A percentile compares a stretch with the other conserved stretches of the same genome.
phyloP scores from a whole-genome alignment of 2,329 filamentous ascomycete species.

The Aspergillus carbonarius region DNA sequence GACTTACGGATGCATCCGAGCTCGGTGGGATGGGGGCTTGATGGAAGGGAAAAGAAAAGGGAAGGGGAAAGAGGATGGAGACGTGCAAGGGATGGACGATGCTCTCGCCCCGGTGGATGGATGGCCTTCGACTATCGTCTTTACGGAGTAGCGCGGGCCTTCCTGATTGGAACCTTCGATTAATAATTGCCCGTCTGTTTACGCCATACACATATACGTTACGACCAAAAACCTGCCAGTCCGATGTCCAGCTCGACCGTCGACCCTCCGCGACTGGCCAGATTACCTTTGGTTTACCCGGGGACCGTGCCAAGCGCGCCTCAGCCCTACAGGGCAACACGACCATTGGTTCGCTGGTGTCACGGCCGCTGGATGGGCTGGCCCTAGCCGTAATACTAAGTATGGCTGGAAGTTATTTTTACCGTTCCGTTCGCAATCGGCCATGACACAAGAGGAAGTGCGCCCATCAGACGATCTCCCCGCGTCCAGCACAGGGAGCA shows the following conservation, averaged over 20 bases:
- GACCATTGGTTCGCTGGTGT: constrained; percentile 7
- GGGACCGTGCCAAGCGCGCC: constrained; percentile 24
- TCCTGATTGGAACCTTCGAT: not conserved
- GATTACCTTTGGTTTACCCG: not conserved
- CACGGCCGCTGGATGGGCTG: not conserved
- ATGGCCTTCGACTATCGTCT: not conserved
- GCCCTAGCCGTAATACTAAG: not conserved
- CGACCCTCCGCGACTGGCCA: not conserved
- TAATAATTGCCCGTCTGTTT: not conserved
- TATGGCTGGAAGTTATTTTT: too few species aligned
- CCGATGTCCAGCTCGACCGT: too few species aligned
- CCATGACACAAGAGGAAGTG: too few species aligned
- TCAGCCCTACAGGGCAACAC: constrained; percentile 32
- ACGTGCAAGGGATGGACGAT: constrained; percentile 5
- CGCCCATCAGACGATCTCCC: too few species aligned
- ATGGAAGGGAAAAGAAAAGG: constrained; percentile 1
- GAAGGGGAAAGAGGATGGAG: constrained; percentile 6
- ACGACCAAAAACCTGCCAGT: too few species aligned
- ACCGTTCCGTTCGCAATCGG: too few species aligned
- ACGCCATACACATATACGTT: too few species aligned
- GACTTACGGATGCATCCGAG: constrained; percentile 7
- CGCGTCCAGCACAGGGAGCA: too few species aligned
- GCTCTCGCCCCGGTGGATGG: not conserved
- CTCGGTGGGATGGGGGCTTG: not conserved
- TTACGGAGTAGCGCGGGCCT: not conserved